phyloP scores from a whole-genome alignment of 2,329 filamentous ascomycete genomes.

The Pseudogymnoascus sp. region DNA sequence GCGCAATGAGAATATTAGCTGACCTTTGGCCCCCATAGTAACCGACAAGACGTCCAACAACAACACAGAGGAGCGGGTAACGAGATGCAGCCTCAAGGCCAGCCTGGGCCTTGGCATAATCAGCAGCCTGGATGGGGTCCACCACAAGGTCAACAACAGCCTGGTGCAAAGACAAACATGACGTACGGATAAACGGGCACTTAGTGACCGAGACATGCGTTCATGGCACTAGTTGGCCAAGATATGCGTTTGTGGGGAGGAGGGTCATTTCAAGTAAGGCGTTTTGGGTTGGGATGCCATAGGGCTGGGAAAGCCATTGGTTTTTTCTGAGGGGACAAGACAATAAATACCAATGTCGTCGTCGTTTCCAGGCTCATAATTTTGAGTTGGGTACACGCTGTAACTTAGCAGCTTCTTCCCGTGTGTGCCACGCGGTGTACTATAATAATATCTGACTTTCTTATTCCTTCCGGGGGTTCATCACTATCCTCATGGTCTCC shows the following conservation, averaged over 20 bases:
- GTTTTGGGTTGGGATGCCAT: not conserved
- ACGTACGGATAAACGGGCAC: constrained; percentile 2
- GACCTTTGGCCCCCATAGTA: not conserved
- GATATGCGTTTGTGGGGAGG: not conserved
- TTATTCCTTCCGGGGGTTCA: not conserved
- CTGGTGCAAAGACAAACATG: constrained; percentile 3
- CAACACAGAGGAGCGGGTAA: not conserved
- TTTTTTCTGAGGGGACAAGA: constrained; percentile 2
- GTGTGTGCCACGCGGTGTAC: not conserved
- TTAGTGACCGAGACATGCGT: not conserved
- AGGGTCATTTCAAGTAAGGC: not conserved
- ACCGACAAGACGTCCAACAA: not conserved
- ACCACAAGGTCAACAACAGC: constrained; percentile 2
- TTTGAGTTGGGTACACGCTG: not conserved
- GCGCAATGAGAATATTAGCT: not conserved
- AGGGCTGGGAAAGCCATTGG: not conserved
- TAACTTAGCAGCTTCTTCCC: not conserved
- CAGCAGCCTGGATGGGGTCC: constrained; percentile 4
- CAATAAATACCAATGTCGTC: not conserved
- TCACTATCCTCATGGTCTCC: not conserved
- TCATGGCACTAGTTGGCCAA: not conserved
- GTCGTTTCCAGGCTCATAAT: not conserved
- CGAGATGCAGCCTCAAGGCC: constrained; percentile 1
- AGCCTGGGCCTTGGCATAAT: not conserved
- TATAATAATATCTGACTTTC: not conserved